Evolutionary conservation across 2,329 filamentous ascomycete species (phyloP).

Genomic region (Aspergillus melleus): DNA sequence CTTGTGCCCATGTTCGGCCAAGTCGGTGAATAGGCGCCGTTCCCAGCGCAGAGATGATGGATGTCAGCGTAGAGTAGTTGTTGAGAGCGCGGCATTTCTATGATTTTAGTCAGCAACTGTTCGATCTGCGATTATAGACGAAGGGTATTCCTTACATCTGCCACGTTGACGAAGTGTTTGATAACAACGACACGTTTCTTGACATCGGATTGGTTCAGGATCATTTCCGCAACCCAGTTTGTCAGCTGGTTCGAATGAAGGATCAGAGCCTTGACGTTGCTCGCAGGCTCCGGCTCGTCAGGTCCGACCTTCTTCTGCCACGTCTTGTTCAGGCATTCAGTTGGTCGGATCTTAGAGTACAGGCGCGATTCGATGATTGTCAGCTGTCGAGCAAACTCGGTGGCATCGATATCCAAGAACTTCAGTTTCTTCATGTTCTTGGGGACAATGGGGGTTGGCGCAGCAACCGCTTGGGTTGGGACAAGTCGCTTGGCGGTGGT

Average conservation of each 20-base stretch:
- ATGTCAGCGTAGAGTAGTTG: constrained; percentile 96
- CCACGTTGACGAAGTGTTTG: constrained; percentile 95
- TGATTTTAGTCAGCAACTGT: constrained; percentile 8
- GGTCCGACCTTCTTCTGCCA: constrained; percentile 95
- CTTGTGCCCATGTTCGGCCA: constrained; percentile 90
- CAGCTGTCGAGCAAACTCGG: constrained; percentile 94
- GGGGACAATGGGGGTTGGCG: constrained; percentile 85
- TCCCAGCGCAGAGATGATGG: constrained; percentile 92
- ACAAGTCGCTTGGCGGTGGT: constrained; percentile 82
- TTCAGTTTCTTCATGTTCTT: constrained; percentile 99
- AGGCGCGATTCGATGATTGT: constrained; percentile 95
- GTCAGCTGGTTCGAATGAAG: constrained; percentile 98
- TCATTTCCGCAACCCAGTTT: constrained; percentile 99
- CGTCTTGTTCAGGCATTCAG: constrained; percentile 95
- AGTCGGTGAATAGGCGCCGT: constrained; percentile 94
- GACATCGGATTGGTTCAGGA: constrained; percentile 87
- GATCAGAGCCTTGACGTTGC: constrained; percentile 94
- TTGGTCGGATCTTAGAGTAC: constrained; percentile 93
- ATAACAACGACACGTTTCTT: constrained; percentile 97
- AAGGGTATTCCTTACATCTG: constrained; percentile 65
- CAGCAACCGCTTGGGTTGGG: constrained; percentile 77
- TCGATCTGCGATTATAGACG: not conserved
- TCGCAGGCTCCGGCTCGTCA: constrained; percentile 70
- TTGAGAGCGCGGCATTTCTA: constrained; percentile 92
- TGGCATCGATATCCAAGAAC: constrained; percentile 93